Evolutionary conservation across 345 rosid genomes (phyloP), one percentile per base, ranked within the genome.

Genomic region (Sisymbrium irio): DNA sequence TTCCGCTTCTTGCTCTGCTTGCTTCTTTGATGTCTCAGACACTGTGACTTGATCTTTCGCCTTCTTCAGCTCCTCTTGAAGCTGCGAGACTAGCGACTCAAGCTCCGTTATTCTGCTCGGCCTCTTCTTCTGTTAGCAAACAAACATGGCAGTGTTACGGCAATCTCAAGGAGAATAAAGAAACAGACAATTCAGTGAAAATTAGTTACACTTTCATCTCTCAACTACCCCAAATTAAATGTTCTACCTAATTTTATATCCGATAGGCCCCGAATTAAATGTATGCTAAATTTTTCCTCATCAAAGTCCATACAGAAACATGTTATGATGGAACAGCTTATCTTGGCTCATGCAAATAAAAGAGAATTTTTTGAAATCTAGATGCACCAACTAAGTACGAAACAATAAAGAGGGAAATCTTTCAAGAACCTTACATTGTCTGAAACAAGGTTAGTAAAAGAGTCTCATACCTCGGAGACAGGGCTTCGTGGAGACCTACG

Each of bases 61-160:
- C 84, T 85, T 92, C 84, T 86, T 90, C 70, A 96, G 86, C 71
- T 92, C 98, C 71, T 89, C 98, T 69, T 86, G 87, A 73, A 96
- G 95, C 63, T 87, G 90, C 8, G 82, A 76, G 69, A 89, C 80
- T 79, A 84, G 86, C 12, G 81, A 77, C 73, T 90, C 98, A 81
- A 96, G 83, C 81, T 92, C 95, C 0, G 96, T 82, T 69, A 90
- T 84, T 79, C 82, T 85, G 83, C 94, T 82, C 0, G 94, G 98
- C 14, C 96, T 87, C 84, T 92, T 96, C 83, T 85, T 96, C 99
- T 96, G 80, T 42, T 58, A 66, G 71, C 82, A 18, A 68, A 73
- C 59, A 65, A 68, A 39, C 30, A 67, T 9, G 44, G 57, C 58
- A 7, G 33, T 18, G 15, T 61, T 61, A 57, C 54, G 58, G 18